phyloP scores from a whole-genome alignment of 2,329 filamentous ascomycete genomes.

The Colletotrichum sp. region DNA sequence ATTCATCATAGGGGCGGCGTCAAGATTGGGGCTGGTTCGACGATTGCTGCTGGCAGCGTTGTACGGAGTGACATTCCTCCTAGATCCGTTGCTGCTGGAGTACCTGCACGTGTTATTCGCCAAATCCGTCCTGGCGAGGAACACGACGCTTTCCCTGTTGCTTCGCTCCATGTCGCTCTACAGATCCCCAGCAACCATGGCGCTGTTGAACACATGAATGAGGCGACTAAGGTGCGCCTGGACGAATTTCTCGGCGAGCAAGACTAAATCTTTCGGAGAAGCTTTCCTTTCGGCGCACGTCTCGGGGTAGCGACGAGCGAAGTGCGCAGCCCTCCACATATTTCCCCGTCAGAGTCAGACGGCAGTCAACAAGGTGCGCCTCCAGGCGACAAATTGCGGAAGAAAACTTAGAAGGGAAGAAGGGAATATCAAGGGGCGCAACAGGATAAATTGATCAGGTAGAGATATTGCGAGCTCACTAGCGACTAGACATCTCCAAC shows the following conservation, averaged over 20 bases:
- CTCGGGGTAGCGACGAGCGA: neutral
- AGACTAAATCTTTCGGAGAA: neutral
- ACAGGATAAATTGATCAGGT: neutral
- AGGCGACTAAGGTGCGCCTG: neutral
- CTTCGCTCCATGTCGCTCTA: neutral
- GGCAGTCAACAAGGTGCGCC: too few species aligned
- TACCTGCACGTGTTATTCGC: slow-evolving; percentile 20
- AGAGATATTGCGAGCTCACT: neutral
- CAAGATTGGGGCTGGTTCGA: slow-evolving; percentile 31
- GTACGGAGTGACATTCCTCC: slow-evolving; percentile 31
- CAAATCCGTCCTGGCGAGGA: neutral
- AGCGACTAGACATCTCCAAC: rapidly evolving
- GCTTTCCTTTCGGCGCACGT: neutral
- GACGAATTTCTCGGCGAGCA: neutral
- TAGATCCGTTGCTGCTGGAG: slow-evolving; percentile 28
- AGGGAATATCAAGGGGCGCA: neutral
- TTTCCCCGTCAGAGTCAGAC: too few species aligned
- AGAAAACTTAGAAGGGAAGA: too few species aligned
- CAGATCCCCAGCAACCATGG: neutral
- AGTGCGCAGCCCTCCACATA: too few species aligned
- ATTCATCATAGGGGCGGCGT: slow-evolving; percentile 20
- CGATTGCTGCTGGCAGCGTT: slow-evolving; percentile 32
- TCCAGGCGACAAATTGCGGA: too few species aligned
- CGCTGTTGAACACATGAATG: neutral
- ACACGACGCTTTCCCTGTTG: neutral